Percentiles rank a stretch among this genome's conserved stretches.
Conservation (phyloP, 306 rosid genomes). For the Rubus idaeus region DNA sequence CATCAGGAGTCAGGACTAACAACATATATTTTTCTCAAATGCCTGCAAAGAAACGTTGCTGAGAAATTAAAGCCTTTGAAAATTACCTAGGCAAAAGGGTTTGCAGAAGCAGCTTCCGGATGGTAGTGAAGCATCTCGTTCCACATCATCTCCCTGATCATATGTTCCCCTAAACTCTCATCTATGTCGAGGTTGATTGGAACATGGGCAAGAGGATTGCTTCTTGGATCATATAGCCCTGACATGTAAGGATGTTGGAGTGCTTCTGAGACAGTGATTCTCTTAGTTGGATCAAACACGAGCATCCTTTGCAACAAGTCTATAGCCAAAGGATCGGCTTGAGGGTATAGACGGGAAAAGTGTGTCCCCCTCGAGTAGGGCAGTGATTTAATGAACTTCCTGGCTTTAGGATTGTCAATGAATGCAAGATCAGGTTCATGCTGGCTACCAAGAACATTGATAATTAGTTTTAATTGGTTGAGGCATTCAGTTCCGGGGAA, state of each 20-base stretch:
- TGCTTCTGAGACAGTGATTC: conserved; percentile 71
- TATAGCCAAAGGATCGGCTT: conserved; percentile 74
- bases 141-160: conserved; percentile 88
- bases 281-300: conserved; percentile 76
- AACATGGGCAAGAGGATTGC: conserved; percentile 52
- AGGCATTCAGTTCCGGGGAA: conserved; percentile 82
- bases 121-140: conserved; percentile 76
- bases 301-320: conserved; percentile 84
- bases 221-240: conserved; percentile 57
- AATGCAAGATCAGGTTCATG: conserved; percentile 54
- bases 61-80: conserved; percentile 22
- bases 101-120: conserved; percentile 51
- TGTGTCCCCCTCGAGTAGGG: conserved; percentile 55
- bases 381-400: conserved; percentile 55
- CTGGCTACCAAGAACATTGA: conserved; percentile 77
- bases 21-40: conserved; percentile 24
- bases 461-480: conserved; percentile 70
- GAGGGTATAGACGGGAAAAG: conserved; percentile 60
- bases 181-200: conserved; percentile 69
- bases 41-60: conserved; percentile 7
- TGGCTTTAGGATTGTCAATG: conserved; percentile 63
- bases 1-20: conserved; percentile 26
- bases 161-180: conserved; percentile 47
- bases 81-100: conserved; percentile 24
- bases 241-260: conserved; percentile 84